Percentiles rank a stretch among this genome's conserved stretches.
These are phyloP conservation scores for Tulasnella sp. DNA, from an alignment of 768 basidiomycete species.

Conservation along the genomic window DNA sequence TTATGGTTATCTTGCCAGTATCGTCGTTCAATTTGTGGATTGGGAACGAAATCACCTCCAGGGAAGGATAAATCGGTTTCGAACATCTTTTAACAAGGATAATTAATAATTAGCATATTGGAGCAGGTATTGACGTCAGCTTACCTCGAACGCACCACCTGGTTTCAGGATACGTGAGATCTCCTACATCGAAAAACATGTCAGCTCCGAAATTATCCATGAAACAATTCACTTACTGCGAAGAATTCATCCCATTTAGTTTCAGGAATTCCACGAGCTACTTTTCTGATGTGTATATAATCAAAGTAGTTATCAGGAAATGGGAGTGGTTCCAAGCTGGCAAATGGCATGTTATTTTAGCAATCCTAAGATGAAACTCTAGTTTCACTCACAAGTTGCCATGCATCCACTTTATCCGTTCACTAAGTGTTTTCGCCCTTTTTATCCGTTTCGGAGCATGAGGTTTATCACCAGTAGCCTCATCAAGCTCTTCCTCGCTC, in stretches of 20 bases:
- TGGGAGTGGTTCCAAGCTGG: slow-evolving; percentile 53
- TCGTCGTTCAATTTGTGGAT: too few species aligned
- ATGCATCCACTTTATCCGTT: slow-evolving; percentile 57
- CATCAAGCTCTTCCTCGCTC: too few species aligned
- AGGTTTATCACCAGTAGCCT: too few species aligned
- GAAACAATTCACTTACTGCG: slow-evolving; percentile 28
- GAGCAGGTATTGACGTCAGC: slow-evolving; percentile 9
- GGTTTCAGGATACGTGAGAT: slow-evolving; percentile 58
- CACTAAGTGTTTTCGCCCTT: too few species aligned
- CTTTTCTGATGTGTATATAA: slow-evolving; percentile 58
- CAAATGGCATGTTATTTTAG: not conserved
- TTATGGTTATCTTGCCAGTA: too few species aligned
- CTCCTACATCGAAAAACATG: slow-evolving; percentile 29
- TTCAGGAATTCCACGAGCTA: slow-evolving; percentile 63
- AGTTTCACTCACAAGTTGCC: slow-evolving; percentile 48
- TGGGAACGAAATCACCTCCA: slow-evolving; percentile 33
- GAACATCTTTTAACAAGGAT: slow-evolving; percentile 38
- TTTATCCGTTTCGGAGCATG: too few species aligned
- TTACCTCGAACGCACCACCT: slow-evolving; percentile 57
- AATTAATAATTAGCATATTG: not conserved
- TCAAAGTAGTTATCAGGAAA: slow-evolving; percentile 65
- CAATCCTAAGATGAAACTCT: not conserved
- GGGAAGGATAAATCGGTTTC: slow-evolving; percentile 69
- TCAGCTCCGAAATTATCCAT: not conserved
- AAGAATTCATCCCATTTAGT: slow-evolving; percentile 62